Percentiles rank a stretch among this genome's conserved stretches.
Conservation (phyloP, 805 yeast genomes). For the Monosporozyma yasuniensis region DNA sequence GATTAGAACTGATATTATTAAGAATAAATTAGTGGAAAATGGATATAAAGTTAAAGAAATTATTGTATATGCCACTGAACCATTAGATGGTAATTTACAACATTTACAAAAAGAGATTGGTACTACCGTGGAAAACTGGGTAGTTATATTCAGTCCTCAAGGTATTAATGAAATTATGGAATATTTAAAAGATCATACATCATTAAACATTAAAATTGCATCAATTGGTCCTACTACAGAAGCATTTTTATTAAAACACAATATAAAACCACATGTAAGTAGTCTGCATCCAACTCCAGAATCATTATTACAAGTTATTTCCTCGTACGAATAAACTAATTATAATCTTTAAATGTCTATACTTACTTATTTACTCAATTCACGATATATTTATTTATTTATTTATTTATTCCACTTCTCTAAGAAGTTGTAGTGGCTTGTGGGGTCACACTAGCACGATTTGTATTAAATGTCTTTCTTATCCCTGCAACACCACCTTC, state of each 20-base stretch:
- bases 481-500: slow-evolving; percentile 31
- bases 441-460: not conserved
- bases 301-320: slow-evolving; percentile 38
- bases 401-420: not conserved
- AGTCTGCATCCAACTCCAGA: slow-evolving; percentile 66
- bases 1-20: slow-evolving; percentile 72
- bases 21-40: slow-evolving; percentile 39
- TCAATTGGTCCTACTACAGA: slow-evolving; percentile 92
- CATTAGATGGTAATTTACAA: slow-evolving; percentile 38
- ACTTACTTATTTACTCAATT: not conserved
- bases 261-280: slow-evolving; percentile 51
- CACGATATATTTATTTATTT: not conserved
- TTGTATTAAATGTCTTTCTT: slow-evolving; percentile 8
- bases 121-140: slow-evolving; percentile 39
- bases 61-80: slow-evolving; percentile 61
- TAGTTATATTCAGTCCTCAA: slow-evolving; percentile 86
- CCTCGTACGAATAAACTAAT: slow-evolving; percentile 2
- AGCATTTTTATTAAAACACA: slow-evolving; percentile 43
- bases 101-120: slow-evolving; percentile 25
- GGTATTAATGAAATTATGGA: slow-evolving; percentile 62
- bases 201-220: slow-evolving; percentile 41
- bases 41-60: slow-evolving; percentile 36
- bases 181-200: slow-evolving; percentile 25
- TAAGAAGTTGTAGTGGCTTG: not conserved
- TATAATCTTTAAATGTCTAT: not conserved